Base-by-base conservation (phyloP, 805 yeast genomes). In the Ogataea glucozyma region DNA sequence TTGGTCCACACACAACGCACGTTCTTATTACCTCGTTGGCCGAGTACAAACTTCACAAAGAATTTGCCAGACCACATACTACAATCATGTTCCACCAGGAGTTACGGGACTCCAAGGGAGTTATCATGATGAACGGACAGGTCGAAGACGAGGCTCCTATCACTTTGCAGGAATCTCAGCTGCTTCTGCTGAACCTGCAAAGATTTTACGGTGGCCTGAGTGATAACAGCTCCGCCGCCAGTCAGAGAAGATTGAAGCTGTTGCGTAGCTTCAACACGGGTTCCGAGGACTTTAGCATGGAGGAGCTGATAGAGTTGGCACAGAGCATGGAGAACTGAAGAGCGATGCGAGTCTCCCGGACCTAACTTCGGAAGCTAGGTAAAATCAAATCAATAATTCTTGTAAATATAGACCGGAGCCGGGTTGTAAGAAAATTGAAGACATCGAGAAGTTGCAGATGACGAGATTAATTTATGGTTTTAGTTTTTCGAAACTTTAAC, bases 1-100 rank as follows among this genome's bases (percentile, higher is more conserved):
- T 85, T 11, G 96, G 91, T 1, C 83, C 86, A 12, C 55, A 79
- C 31, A 90, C 97, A 2, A 72, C 87, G 1, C 97, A 93, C 66
- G 88, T 95, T 60, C 75, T 93, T 76, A 72, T 93, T 54, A 93
- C 99, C 2, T 81, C 97, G 0, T 73, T 93, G 50, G 90, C 93
- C 1, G 98, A 93, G 65, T 93, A 80, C 66, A 89, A 91, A 63
- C 73, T 89, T 21, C 97, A 91, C 59, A 79, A 78, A 43, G 97
- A 91, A 60, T 93, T 73, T 64, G 96, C 99, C 8, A 83, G 88
- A 60, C 98, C 99, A 1, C 98, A 93, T 64, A 88, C 97, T 0
- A 87, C 96, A 0, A 70, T 93, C 49, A 79, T 81, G 64, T 85
- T 91, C 71, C 97, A 91, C 67, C 79, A 83, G 32, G 97, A 93